Evolutionary conservation across 1,284 basidiomycete species (phyloP), one percentile per base, ranked within the genome.

Genomic region (Trichosporon sp.): DNA sequence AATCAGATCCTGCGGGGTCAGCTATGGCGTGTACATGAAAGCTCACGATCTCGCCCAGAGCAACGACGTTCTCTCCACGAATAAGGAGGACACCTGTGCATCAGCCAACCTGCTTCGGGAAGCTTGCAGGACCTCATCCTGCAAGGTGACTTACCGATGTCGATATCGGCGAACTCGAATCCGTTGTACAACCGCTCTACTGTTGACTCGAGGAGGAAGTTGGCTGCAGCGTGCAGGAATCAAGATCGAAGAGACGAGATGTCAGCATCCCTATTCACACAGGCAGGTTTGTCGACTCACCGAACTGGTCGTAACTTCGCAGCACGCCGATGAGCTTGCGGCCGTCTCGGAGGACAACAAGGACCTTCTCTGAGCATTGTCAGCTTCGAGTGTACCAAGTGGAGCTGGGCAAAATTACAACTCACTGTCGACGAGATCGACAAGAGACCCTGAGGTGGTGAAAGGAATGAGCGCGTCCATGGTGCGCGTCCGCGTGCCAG

Each of bases 381-480:
- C 34, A 60, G 65, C 62, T 13, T 29, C 29, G 5, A 9, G 27
- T 3, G 2, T 18, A 51, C 3, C 47, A 12, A 53, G n/a, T n/a
- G 11, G 3, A 27, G 51, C n/a, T 3, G 27, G 13, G 12, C 23
- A 13, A 25, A n/a, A n/a, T n/a, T n/a, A 51, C 11, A 82, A 87
- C 85, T 94, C 94, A 98, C 95, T 96, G 89, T 98, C 95, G 85
- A 98, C 95, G 83, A 93, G 93, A 87, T 97, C 95, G 83, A 97
- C 92, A 73, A 98, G 88, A 74, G 94, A 93, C 77, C 95, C 95
- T 64, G 94, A 96, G 23, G 95, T 98, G 73, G 95, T 98, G 85
- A 97, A 98, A 65, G 94, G 93, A 78, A 96, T 95, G 76, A 96
- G 85, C 68, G 93, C 93, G 85, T 96, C 93, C 93, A 96, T 95